Base-by-base conservation (phyloP, 805 yeast species). In the Ogataea siamensis region DNA sequence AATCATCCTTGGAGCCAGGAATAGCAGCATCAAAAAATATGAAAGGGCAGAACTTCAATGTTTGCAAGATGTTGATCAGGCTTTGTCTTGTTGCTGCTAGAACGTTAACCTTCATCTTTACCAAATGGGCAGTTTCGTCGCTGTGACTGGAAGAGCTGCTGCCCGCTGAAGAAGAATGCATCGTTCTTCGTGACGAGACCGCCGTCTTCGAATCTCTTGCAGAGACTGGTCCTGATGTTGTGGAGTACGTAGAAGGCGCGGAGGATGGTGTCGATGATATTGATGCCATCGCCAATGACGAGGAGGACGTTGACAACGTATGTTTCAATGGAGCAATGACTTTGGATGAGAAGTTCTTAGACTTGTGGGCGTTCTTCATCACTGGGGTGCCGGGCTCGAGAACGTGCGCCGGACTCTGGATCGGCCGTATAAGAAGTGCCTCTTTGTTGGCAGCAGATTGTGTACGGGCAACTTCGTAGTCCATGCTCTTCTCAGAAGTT, bases 31-130 rank as follows among this genome's bases (percentile, higher is more conserved):
- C 39, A 35, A 55, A 58, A 43, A 61, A 63, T 17, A 59, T 40
- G 35, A 59, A 64, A 22, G 71, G 70, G 28, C 45, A 57, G 13
- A 54, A 55, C 19, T 50, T 54, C 42, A 60, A 66, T 4, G 62
- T 48, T n/a, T 46, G 49, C 16, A 63, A 42, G 6, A 63, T 47
- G 37, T 61, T 63, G 4, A 52, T 45, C 18, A 66, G 36, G 5
- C 61, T 44, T 5, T 35, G 20, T 10, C 44, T 41, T 1, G 39
- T 15, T 9, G 46, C 50, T 21, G 41, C 46, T 3, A 33, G 26
- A 12, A 46, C 43, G 8, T 44, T 53, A 6, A 40, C 28, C 17
- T 37, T 41, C 28, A 39, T 37, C 30, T 42, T 43, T 11, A 43
- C 24, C 11, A 36, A 17, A 5, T 26, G 39, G 5, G 37, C 20